These are phyloP conservation scores for Microcyclosporella mali DNA, from an alignment of 2,329 filamentous ascomycete species.

Conservation along the genomic window DNA sequence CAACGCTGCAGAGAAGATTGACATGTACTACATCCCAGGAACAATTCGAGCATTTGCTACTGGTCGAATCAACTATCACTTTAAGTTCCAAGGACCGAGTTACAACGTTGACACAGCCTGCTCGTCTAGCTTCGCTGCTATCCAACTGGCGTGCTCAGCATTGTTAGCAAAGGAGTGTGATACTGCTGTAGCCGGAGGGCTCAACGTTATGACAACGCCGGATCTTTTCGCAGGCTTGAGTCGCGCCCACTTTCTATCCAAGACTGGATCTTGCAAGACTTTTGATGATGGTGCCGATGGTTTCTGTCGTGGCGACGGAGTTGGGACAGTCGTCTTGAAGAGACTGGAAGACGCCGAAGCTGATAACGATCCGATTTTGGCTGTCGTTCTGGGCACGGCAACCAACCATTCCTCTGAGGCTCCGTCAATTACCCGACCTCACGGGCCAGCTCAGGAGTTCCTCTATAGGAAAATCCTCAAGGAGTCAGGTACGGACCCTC, in stretches of 20 bases:
- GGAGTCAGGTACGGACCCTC: background rate
- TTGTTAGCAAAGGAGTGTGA: slow-evolving; percentile 4
- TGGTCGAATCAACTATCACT: slow-evolving; percentile 11
- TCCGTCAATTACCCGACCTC: slow-evolving; percentile 26
- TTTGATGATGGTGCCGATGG: slow-evolving; percentile 5
- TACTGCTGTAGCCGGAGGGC: slow-evolving; percentile 21
- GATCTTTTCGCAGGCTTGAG: slow-evolving; percentile 15
- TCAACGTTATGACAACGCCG: slow-evolving; percentile 22
- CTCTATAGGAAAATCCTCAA: slow-evolving; percentile 21
- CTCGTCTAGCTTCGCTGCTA: slow-evolving; percentile 21
- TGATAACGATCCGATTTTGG: slow-evolving; percentile 28
- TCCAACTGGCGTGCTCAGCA: background rate
- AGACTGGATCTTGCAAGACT: background rate
- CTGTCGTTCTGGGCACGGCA: slow-evolving; percentile 17
- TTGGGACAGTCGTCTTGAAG: slow-evolving; percentile 24
- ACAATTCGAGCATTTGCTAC: slow-evolving; percentile 25
- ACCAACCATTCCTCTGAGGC: slow-evolving; percentile 24
- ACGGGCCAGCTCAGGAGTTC: slow-evolving; percentile 5
- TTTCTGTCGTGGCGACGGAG: slow-evolving; percentile 30
- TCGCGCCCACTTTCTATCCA: slow-evolving; percentile 13
- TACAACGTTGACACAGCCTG: slow-evolving; percentile 29
- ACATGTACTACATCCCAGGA: slow-evolving; percentile 11
- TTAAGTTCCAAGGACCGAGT: slow-evolving; percentile 10
- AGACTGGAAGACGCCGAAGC: slow-evolving; percentile 27
- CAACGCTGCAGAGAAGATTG: slow-evolving; percentile 8